Evolutionary conservation across 768 basidiomycete species (phyloP), one percentile per base, ranked within the genome.

Genomic region (Rhodotorula toruloides): DNA sequence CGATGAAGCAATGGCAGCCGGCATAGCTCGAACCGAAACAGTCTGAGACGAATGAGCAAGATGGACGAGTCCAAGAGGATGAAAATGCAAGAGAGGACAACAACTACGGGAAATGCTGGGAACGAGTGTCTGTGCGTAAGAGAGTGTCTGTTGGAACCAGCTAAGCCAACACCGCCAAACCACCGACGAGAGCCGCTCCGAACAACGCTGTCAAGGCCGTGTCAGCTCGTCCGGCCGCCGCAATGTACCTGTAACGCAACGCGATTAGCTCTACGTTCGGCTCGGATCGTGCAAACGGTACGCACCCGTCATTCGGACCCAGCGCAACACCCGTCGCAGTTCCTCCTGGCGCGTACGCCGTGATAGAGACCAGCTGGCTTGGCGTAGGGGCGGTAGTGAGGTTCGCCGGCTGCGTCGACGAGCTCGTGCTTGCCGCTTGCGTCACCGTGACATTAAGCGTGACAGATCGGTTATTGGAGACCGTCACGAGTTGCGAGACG

Each of bases 271-370:
- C 27, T 29, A 9, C 1, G 0, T 8, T 47, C 11, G 10, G 5
- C 19, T 12, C 1, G 0, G 0, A 4, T 17, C 4, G 5, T 22
- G 9, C 0, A 14, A 4, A 19, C 11, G 9, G 12, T 9, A 37
- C 53, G 44, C 43, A 61, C 55, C 56, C 43, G 46, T 67, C 66
- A 3, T 58, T 56, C 0, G 66, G 66, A 2, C 66, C 66, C 11
- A 63, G 16, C 8, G 57, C 57, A 44, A 67, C n/a, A 16, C 66
- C 66, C 0, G 29, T 21, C 3, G 53, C 66, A 0, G 29, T 36
- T 19, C 31, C 42, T 12, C 66, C 66, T 0, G 66, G 66, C 0
- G 61, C 66, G 21, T 42, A 58, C 5, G 66, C 66, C 14, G 61
- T 63, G 34, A 57, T 52, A 21, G 47, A 53, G 42, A 48, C 25